Percentiles rank a stretch among this genome's conserved stretches.
phyloP scores from a whole-genome alignment of 306 rosid species.

The Gynostemma pentaphyllum region DNA sequence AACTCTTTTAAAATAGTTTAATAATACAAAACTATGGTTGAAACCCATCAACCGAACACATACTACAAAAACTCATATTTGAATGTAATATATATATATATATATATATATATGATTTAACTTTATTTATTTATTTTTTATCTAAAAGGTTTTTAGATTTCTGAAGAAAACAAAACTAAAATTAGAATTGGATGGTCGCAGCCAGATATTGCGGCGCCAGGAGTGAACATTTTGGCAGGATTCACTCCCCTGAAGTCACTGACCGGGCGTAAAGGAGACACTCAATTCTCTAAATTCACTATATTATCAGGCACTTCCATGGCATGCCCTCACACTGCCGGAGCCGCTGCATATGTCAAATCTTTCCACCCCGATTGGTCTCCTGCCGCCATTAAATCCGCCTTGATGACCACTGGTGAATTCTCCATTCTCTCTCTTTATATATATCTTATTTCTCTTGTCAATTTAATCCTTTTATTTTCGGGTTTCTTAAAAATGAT shows the following conservation, averaged over 20 bases:
- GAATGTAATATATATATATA: too few species aligned
- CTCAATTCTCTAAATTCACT: constrained; percentile 63
- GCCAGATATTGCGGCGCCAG: constrained; percentile 94
- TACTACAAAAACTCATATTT: too few species aligned
- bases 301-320: constrained; percentile 91
- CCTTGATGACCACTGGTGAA: constrained; percentile 72
- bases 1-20: too few species aligned
- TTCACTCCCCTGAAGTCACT: constrained; percentile 55
- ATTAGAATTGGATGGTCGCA: constrained; percentile 4
- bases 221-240: constrained; percentile 64
- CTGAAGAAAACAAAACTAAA: background rate
- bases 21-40: too few species aligned
- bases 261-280: constrained; percentile 60
- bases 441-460: background rate
- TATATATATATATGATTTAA: background rate
- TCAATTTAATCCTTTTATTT: background rate
- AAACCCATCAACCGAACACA: too few species aligned
- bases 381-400: constrained; percentile 67
- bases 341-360: constrained; percentile 73
- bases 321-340: constrained; percentile 94
- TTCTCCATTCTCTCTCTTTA: background rate
- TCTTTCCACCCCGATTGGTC: constrained; percentile 82
- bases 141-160: background rate
- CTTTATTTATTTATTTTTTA: background rate
- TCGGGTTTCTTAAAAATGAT: too few species aligned